Evolutionary conservation across 2,329 filamentous ascomycete genomes (phyloP), one percentile per base, ranked within the genome.

Genomic region (Didymella glomerata): DNA sequence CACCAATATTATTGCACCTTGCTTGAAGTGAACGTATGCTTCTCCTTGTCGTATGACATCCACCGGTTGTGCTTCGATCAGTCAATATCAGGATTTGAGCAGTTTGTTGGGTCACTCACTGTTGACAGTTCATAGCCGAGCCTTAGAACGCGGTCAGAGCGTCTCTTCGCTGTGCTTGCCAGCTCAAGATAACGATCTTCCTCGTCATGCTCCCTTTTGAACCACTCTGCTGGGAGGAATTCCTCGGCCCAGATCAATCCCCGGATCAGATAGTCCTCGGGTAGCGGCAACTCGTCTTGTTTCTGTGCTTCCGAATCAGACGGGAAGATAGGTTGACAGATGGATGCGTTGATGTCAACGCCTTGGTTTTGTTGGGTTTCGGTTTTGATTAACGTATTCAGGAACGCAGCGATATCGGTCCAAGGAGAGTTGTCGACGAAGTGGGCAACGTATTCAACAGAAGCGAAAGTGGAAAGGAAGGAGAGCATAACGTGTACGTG

Each of bases 251-350:
- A 91, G 1, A 87, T 72, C 1, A 90, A 77, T 0, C 90, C 90
- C 1, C 88, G 81, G 54, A 91, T 82, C 0, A 85, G 81, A 63
- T 86, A 91, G 60, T 93, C 90, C 48, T 92, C 90, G 0, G 88
- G 88, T 0, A 92, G 72, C 0, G 89, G 88, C 0, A 82, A 79
- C 1, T 80, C 80, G 0, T 80, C 71, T 7, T 10, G 27, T 2
- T 28, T 28, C 5, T 28, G 24, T 7, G 24, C 24, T 25, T 25
- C 24, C 24, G 24, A 25, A 10, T 40, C 16, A 9, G 34, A 18
- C 1, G 85, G 84, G 56, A 90, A 87, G 0, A 76, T 40, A 13
- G 64, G 42, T n/a, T 68, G 1, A 14, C 65, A 45, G 9, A 75
- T 47, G 6, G 71, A 44, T 69, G 72, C 28, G 69, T 77, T 30